phyloP scores from a whole-genome alignment of 192 early-diverging fungal species.

The Gaertneriomyces semiglobifer region DNA sequence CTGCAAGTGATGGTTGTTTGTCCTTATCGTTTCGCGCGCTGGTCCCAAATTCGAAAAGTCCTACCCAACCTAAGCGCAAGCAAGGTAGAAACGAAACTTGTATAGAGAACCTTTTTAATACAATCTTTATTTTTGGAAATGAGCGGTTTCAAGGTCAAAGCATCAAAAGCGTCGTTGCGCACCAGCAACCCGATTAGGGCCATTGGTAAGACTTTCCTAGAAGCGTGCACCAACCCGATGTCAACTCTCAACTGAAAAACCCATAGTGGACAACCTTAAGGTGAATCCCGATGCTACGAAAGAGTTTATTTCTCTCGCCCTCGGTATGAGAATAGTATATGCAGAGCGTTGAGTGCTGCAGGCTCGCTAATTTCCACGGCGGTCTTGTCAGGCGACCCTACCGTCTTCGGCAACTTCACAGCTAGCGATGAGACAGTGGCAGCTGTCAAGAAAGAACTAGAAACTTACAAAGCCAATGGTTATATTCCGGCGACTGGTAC shows the following conservation, averaged over 20 bases:
- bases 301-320: slow-evolving; percentile 64
- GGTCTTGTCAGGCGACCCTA: slow-evolving; percentile 62
- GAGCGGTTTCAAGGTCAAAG: slow-evolving; percentile 20
- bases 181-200: slow-evolving; percentile 85
- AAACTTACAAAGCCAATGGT: slow-evolving; percentile 76
- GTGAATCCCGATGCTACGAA: slow-evolving; percentile 56
- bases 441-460: slow-evolving; percentile 64
- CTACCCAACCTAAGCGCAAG: no score
- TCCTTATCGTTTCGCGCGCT: no score
- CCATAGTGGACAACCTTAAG: slow-evolving; percentile 67
- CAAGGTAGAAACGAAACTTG: no score
- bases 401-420: slow-evolving; percentile 89
- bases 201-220: slow-evolving; percentile 32
- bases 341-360: no score
- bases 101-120: no score
- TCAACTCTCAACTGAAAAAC: background rate
- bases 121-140: no score
- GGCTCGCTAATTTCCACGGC: slow-evolving; percentile 31
- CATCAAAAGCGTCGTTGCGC: slow-evolving; percentile 65
- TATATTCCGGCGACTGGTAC: slow-evolving; percentile 69
- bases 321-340: slow-evolving; percentile 19
- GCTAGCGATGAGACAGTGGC: slow-evolving; percentile 44
- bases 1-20: no score
- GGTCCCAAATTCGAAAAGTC: no score
- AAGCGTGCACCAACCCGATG: background rate